These are phyloP conservation scores for Pseudonectria buxi DNA, from an alignment of 2,329 filamentous ascomycete genomes.

Conservation along the genomic window DNA sequence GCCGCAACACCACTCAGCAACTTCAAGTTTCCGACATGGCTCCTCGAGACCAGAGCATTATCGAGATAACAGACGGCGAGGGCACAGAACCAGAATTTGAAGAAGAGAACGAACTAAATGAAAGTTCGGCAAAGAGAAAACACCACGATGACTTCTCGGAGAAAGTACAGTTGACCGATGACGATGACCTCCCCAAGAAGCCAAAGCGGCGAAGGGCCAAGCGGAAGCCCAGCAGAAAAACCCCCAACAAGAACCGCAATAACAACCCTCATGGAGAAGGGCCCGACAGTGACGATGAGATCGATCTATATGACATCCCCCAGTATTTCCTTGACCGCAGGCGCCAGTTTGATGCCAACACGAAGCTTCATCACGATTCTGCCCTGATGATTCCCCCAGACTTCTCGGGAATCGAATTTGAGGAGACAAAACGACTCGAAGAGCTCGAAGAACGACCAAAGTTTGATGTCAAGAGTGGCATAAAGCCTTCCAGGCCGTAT, in stretches of 20 bases:
- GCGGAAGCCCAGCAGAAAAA: constrained; percentile 24
- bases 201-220: constrained; percentile 34
- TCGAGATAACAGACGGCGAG: constrained; percentile 23
- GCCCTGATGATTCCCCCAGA: constrained; percentile 72
- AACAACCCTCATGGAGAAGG: constrained; percentile 22
- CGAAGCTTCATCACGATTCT: constrained; percentile 52
- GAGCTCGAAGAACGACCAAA: constrained; percentile 60
- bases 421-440: constrained; percentile 29
- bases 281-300: constrained; percentile 33
- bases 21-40: neutral
- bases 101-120: constrained; percentile 2
- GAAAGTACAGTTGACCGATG: constrained; percentile 50
- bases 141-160: constrained; percentile 29
- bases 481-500: constrained; percentile 63
- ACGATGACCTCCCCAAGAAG: constrained; percentile 51
- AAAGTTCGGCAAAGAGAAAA: constrained; percentile 31
- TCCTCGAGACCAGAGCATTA: constrained; percentile 5
- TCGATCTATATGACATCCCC: constrained; percentile 56
- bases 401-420: constrained; percentile 68
- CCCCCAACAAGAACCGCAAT: constrained; percentile 17
- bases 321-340: constrained; percentile 67
- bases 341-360: constrained; percentile 58
- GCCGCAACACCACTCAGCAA: too few species aligned
- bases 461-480: constrained; percentile 47
- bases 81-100: constrained; percentile 15